A percentile compares a stretch with the other conserved stretches of the same genome.
These are phyloP conservation scores for Cryptosporidium tyzzeri DNA, from an alignment of 169 alveolate genomes.

Conservation along the genomic window DNA sequence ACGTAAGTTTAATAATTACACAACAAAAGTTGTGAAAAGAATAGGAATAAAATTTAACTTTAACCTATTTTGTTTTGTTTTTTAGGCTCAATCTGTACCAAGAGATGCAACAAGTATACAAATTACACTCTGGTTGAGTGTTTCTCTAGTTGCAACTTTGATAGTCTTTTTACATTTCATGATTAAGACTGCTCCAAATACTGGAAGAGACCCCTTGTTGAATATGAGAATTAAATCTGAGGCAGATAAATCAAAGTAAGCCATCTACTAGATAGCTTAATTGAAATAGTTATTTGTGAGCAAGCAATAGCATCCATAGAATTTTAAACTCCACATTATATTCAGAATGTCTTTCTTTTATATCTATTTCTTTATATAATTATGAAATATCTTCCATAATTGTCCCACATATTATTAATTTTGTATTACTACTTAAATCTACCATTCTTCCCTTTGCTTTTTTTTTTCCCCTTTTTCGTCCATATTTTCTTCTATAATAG, in stretches of 20 bases:
- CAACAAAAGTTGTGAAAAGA: neutral
- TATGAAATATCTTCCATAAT: neutral
- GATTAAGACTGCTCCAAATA: conserved; percentile 73
- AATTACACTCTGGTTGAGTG: conserved; percentile 63
- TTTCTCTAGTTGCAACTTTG: conserved; percentile 31
- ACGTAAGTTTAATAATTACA: conserved; percentile 20
- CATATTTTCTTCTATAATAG: neutral
- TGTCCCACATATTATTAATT: neutral
- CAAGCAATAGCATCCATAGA: neutral
- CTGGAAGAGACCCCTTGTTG: conserved; percentile 65
- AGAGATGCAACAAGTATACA: conserved; percentile 70
- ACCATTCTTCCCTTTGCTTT: neutral
- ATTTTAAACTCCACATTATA: neutral
- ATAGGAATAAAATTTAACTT: neutral
- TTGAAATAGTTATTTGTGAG: neutral
- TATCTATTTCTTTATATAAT: too few relatives aligned
- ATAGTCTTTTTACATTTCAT: conserved; percentile 32
- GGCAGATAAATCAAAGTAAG: conserved; percentile 49
- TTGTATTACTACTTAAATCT: neutral
- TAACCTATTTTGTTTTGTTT: neutral
- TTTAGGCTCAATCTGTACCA: conserved; percentile 61
- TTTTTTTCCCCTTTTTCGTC: neutral
- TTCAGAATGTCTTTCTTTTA: neutral
- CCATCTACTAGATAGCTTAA: neutral
- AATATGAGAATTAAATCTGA: conserved; percentile 72